Evolutionary conservation across 2,329 filamentous ascomycete species (phyloP), one percentile per base, ranked within the genome.

Genomic region (Aspergillus latus): DNA sequence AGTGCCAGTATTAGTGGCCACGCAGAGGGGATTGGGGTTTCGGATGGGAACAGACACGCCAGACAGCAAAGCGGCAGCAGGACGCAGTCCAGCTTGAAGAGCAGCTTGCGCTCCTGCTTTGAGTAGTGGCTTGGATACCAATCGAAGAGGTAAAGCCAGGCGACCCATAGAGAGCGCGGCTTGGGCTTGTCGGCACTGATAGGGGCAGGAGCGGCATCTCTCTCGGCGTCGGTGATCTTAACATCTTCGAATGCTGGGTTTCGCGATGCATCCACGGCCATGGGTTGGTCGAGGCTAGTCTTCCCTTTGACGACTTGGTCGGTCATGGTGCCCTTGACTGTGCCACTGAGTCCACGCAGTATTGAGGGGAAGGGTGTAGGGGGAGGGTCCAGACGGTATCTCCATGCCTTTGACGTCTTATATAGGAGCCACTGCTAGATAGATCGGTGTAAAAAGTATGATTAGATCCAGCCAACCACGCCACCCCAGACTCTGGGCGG

Each of bases 61-160:
- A 60, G 42, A 46, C 59, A 60, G 46, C 59, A 58, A 26, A 60
- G 49, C 13, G 56, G 56, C 11, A 60, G 42, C 9, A 58, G 39
- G 26, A 58, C 48, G 45, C 49, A 56, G 45, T 58, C 59, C 15
- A 60, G 46, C 53, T 60, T 60, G 30, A 49, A 50, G n/a, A 60
- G 29, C 10, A 60, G 56, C 45, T 29, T 49, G 13, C 30, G 47
- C 45, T 60, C 59, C 40, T 58, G 52, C 13, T 34, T 52, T 10
- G 56, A 59, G 11, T 58, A 58, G 28, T 60, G 56, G 29, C 52
- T 53, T 4, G 58, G 58, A 42, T 60, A 58, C 58, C 58, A 60
- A 26, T 58, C 58, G 45, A 60, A 58, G 1, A 60, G 56, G 42
- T 58, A 58, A 37, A 45, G 42, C 58, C 56, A 58, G 16, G 56